Conservation (phyloP, 176 grass and related monocot species). For the Hordeum marinum region DNA sequence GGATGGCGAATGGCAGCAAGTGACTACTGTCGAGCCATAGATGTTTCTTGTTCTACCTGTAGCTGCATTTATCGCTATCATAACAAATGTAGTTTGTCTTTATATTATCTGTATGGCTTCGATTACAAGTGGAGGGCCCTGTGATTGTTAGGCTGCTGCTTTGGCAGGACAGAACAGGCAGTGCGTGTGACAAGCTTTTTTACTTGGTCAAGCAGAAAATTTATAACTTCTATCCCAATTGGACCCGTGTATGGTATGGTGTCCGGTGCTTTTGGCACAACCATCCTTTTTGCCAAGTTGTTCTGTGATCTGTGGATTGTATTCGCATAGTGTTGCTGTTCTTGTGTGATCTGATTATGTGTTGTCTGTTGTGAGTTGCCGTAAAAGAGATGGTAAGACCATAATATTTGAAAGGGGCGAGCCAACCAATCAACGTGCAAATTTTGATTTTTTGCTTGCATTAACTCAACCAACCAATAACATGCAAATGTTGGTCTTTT, state of each 20-base stretch:
- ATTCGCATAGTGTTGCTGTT: neutral
- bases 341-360: no score
- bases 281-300: neutral
- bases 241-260: neutral
- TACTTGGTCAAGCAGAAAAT: neutral
- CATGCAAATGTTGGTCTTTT: no score
- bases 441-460: no score
- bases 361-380: no score
- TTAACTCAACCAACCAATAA: no score
- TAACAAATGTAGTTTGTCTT: conserved; percentile 2
- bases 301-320: neutral
- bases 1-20: conserved; percentile 77
- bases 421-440: no score
- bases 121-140: neutral
- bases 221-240: neutral
- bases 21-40: conserved; percentile 64
- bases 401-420: no score
- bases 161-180: neutral
- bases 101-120: neutral
- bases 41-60: neutral
- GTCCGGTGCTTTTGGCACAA: neutral
- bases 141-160: neutral
- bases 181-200: neutral
- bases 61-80: neutral
- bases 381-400: no score